Evolutionary conservation across 257 asterid species (phyloP).

Genomic region (Haberlea rhodopensis): DNA sequence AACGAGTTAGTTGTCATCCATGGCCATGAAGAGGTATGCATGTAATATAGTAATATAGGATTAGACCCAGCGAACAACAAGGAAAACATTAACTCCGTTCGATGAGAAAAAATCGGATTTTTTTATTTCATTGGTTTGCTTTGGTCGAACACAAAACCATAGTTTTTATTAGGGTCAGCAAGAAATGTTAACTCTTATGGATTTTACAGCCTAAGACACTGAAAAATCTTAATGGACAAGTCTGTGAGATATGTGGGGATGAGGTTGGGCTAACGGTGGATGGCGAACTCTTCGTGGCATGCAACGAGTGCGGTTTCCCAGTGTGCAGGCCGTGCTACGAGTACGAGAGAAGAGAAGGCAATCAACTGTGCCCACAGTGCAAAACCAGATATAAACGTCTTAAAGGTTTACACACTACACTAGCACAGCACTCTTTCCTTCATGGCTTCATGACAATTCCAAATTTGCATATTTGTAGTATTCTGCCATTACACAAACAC

Average conservation of each 20-base stretch:
- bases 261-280: slow-evolving; percentile 84
- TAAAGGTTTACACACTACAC: slow-evolving; percentile 43
- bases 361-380: slow-evolving; percentile 90
- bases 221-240: slow-evolving; percentile 92
- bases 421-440: neutral
- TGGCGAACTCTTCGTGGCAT: slow-evolving; percentile 90
- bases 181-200: neutral
- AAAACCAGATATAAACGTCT: slow-evolving; percentile 91
- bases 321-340: slow-evolving; percentile 94
- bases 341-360: slow-evolving; percentile 95
- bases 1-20: slow-evolving; percentile 95
- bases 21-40: slow-evolving; percentile 99
- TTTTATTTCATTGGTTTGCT: no score
- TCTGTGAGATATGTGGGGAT: slow-evolving; percentile 94
- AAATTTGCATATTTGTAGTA: neutral
- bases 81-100: no score
- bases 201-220: slow-evolving; percentile 73
- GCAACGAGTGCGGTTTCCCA: slow-evolving; percentile 94
- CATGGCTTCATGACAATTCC: neutral
- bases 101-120: no score
- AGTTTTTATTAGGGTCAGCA: neutral
- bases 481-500: neutral
- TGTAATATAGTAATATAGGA: no score
- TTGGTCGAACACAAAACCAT: neutral
- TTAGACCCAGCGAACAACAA: no score